Base-by-base conservation (phyloP, 805 yeast species). In the Osmozyma mogii region DNA sequence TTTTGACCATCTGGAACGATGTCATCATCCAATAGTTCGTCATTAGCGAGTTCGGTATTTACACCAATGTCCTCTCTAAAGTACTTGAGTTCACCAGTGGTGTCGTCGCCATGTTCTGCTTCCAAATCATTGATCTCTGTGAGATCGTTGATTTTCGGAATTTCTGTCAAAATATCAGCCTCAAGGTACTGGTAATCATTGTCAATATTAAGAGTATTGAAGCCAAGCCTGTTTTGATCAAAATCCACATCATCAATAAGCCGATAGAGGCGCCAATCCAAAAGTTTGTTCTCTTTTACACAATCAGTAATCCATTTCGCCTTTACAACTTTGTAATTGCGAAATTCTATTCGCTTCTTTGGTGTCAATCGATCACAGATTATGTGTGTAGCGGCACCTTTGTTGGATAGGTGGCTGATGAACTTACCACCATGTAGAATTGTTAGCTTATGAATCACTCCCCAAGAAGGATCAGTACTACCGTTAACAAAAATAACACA, bases 401-500 rank as follows among this genome's bases (percentile, higher is more conserved):
- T 88, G 4, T 79, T 75, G 4, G 73, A 65, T 24, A 89, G 52
- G 53, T 73, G 77, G 37, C 79, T 80, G 14, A 79, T 47, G 37
- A 82, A 84, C 29, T 58, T 65, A 0, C 98, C 98, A 1, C 97
- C 96, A 52, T 88, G 70, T 7, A 74, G 41, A 2, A 83, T 72
- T 2, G 89, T 76, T 41, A 84, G 43, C 32, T 77, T 69, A 44
- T 83, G 89, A 17, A 92, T 56, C 36, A 74, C 79, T 24, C 70
- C 57, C 10, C 85, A 69, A n/a, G 88, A 74, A 0, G 97, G 97
- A 3, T 56, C 58, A 0, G 97, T 89, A 45, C 81, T 75, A 1
- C 98, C 98, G 45, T 87, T 88, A n/a, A 89, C 85, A 50, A 81
- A 77, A 4, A 89, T 65, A 1, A 62, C 54, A 49, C 88, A 83